A percentile compares a stretch with the other conserved stretches of the same genome.
Conservation (phyloP, 2,329 filamentous ascomycete species). For the Gremmenia infestans region DNA sequence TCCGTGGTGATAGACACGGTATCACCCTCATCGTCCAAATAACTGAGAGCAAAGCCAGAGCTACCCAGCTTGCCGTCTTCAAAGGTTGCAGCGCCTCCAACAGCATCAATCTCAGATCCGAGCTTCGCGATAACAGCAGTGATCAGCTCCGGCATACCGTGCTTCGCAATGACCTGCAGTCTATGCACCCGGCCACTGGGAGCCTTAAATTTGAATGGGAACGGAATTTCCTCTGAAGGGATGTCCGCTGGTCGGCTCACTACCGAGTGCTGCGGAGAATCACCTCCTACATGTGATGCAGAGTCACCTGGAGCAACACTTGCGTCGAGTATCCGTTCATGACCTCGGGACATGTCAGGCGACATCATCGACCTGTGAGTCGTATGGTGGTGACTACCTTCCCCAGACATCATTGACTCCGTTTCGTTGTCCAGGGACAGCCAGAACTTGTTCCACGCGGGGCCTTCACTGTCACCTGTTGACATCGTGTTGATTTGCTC, state of each 20-base stretch:
- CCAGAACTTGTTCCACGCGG: conserved; percentile 99
- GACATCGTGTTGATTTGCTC: conserved; percentile 98
- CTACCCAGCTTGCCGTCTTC: conserved; percentile 74
- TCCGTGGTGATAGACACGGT: conserved; percentile 96
- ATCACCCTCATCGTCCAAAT: conserved; percentile 94
- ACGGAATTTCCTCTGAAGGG: conserved; percentile 66
- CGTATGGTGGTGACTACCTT: conserved; percentile 68
- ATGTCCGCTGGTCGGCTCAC: conserved; percentile 49
- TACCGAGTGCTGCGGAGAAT: conserved; percentile 67
- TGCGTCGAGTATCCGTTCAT: conserved; percentile 63
- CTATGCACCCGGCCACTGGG: conserved; percentile 92
- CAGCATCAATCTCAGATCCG: conserved; percentile 72
- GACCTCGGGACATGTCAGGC: conserved; percentile 62
- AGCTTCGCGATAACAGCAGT: conserved; percentile 76
- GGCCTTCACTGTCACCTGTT: conserved; percentile 82
- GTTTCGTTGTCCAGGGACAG: conserved; percentile 83
- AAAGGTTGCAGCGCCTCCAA: conserved; percentile 75
- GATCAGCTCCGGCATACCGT: conserved; percentile 77
- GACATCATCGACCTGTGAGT: conserved; percentile 73
- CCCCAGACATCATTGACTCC: conserved; percentile 93
- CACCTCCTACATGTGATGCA: conserved; percentile 82
- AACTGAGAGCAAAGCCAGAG: conserved; percentile 86
- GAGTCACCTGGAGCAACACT: conserved; percentile 92
- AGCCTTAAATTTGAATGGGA: conserved; percentile 99
- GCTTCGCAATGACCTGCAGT: conserved; percentile 74